Evolutionary conservation across 2,329 filamentous ascomycete species (phyloP).

Genomic region (Fusarium setosum): DNA sequence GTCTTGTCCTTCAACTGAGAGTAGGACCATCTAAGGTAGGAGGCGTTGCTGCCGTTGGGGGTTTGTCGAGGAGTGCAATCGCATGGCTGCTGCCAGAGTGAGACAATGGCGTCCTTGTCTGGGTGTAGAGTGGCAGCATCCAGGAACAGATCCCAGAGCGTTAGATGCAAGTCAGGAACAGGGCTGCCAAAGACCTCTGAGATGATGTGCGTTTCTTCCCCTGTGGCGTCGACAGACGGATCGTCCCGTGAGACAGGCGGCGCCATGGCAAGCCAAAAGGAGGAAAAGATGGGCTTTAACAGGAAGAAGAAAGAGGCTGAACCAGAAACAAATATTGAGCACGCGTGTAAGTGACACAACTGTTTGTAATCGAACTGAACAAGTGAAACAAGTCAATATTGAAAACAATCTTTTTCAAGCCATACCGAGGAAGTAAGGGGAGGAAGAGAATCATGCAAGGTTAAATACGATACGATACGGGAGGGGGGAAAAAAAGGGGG

Average conservation of each 20-base stretch:
- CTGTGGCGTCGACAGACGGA: conserved; percentile 3
- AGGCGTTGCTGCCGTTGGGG: background rate
- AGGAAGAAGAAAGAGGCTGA: conserved; percentile 28
- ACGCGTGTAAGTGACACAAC: conserved; percentile 30
- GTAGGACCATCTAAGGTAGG: conserved; percentile 47
- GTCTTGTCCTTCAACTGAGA: conserved; percentile 38
- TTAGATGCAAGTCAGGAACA: conserved; percentile 43
- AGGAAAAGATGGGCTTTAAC: background rate
- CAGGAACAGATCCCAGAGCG: conserved; percentile 49
- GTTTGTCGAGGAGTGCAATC: background rate
- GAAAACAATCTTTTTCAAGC: background rate
- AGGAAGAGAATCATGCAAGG: conserved; percentile 19
- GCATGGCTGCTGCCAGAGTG: conserved; percentile 48
- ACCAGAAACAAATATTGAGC: conserved; percentile 27
- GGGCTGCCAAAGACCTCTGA: conserved; percentile 45
- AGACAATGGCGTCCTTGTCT: conserved; percentile 50
- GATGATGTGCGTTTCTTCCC: conserved; percentile 6
- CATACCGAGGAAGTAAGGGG: conserved; percentile 7
- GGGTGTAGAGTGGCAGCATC: conserved; percentile 43
- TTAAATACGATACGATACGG: conserved; percentile 39
- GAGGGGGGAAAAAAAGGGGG: background rate
- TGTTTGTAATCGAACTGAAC: background rate
- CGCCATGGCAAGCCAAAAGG: conserved; percentile 21
- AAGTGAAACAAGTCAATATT: conserved; percentile 6
- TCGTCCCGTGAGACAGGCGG: conserved; percentile 16